Base-by-base conservation (phyloP, 192 early-diverging fungal genomes). In the Paraglomus brasilianum region DNA sequence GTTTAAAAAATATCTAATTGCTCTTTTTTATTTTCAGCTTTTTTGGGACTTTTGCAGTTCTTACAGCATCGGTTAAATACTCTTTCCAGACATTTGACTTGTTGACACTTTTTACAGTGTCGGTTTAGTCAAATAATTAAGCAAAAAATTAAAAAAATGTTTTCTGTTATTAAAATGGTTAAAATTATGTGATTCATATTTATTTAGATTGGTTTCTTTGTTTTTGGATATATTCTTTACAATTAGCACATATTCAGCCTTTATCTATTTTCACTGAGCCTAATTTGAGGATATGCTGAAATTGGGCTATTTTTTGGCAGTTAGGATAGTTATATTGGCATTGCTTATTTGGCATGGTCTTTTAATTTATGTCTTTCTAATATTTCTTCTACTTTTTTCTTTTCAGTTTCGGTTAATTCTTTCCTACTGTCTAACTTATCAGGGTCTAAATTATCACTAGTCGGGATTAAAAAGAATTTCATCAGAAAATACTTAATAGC, bases 241-340 rank as follows among this genome's bases (percentile, higher is more conserved):
- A 56, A 24, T 56, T 56, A 56, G 1, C 53, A 56, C 53, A 56
- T 1, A 56, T 56, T 56, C 53, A 56, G 4, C 53, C 22, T 56
- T 56, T 56, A 56, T 56, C 53, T 4, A 56, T 56, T 0, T 0
- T 15, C 1, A 56, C 53, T 1, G 53, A 1, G 1, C 53, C 53
- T 56, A 56, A 24, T 56, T 56, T 56, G 4, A 56, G 22, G 30
- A 56, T 56, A 4, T 56, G 53, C 7, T 56, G 53, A 56, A 24
- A 56, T 56, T 6, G 6, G 6, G 53, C 53, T 56, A 21, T 56
- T 6, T 56, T 56, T 6, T 56, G 53, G 4, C 53, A 56, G 53
- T 56, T 56, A 10, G 53, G 53, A 56, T 56, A 56, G 4, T 56
- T 56, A 4, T 21, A 56, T 56, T 56, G 53, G 22, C 53, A 56